Conservation (phyloP, 2,329 filamentous ascomycete genomes). For the Teratosphaeriaceae sp. region DNA sequence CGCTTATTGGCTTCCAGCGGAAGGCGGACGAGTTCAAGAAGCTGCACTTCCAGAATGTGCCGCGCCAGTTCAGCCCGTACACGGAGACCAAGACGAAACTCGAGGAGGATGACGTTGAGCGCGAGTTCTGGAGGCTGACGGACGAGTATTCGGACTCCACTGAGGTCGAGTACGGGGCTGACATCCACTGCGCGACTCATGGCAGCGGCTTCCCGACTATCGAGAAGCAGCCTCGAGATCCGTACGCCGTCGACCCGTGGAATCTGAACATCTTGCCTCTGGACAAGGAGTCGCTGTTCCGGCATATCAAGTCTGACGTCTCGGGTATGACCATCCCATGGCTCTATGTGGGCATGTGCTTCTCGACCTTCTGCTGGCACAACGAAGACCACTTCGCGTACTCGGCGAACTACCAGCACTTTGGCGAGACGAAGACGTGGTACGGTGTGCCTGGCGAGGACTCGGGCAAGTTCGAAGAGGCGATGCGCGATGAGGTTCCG, state of each 20-base stretch:
- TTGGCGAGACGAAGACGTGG: constrained; percentile 98
- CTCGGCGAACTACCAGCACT: constrained; percentile 97
- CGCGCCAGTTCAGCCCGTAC: constrained; percentile 61
- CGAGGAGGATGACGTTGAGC: constrained; percentile 91
- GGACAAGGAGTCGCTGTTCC: constrained; percentile 84
- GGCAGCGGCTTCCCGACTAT: constrained; percentile 95
- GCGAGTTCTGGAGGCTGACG: constrained; percentile 93
- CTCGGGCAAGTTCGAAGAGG: constrained; percentile 87
- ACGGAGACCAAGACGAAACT: constrained; percentile 74
- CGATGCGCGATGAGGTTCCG: constrained; percentile 91
- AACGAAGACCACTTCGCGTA: constrained; percentile 98
- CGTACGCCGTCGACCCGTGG: constrained; percentile 87
- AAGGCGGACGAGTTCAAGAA: constrained; percentile 95
- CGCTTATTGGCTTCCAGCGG: constrained; percentile 90
- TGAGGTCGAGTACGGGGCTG: constrained; percentile 95
- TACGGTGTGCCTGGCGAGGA: constrained; percentile 95
- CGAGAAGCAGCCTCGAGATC: constrained; percentile 79
- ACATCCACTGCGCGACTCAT: constrained; percentile 97
- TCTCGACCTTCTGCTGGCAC: constrained; percentile 99
- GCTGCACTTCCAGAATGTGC: constrained; percentile 70
- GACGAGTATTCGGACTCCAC: constrained; percentile 92
- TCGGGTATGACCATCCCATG: constrained; percentile 99
- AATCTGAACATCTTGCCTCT: constrained; percentile 91
- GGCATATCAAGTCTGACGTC: constrained; percentile 96
- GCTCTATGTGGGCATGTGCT: constrained; percentile 99